Evolutionary conservation across 23 red algal genomes (phyloP).

Genomic region (Cyanidiococcus yangmingshanensis): DNA sequence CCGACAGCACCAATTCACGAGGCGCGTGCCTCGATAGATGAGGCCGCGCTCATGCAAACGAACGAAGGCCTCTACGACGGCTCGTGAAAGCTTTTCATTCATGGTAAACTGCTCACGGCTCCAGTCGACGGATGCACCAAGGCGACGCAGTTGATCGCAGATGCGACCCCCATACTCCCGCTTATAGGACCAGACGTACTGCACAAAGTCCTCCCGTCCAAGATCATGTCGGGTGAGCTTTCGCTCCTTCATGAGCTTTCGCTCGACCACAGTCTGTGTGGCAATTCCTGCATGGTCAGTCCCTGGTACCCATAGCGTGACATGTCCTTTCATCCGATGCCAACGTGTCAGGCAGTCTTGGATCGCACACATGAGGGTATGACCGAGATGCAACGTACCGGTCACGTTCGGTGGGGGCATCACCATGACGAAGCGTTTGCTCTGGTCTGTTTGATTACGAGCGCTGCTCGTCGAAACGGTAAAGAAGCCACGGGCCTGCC

Average conservation of each 20-base stretch:
- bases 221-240: slow-evolving; percentile 58
- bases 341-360: slow-evolving; percentile 77
- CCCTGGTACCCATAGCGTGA: slow-evolving; percentile 69
- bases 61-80: slow-evolving; percentile 91
- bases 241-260: slow-evolving; percentile 58
- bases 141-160: slow-evolving; percentile 68
- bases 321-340: slow-evolving; percentile 88
- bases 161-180: slow-evolving; percentile 87
- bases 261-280: slow-evolving; percentile 93
- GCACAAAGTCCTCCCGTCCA: slow-evolving; percentile 73
- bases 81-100: slow-evolving; percentile 54
- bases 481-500: slow-evolving; percentile 82
- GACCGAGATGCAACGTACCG: slow-evolving; percentile 88
- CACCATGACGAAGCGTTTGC: slow-evolving; percentile 82
- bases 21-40: slow-evolving; percentile 80
- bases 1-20: slow-evolving; percentile 90
- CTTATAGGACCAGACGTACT: slow-evolving; percentile 95
- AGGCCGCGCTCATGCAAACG: slow-evolving; percentile 79
- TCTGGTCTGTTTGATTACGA: background rate
- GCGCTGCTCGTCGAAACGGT: slow-evolving; percentile 31
- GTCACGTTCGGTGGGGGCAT: slow-evolving; percentile 99
- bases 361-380: slow-evolving; percentile 83
- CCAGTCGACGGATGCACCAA: slow-evolving; percentile 88
- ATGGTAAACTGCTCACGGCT: slow-evolving; percentile 93
- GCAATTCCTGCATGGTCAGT: slow-evolving; percentile 98